phyloP scores from a whole-genome alignment of 2,329 filamentous ascomycete genomes.

The Aspergillus sp. region DNA sequence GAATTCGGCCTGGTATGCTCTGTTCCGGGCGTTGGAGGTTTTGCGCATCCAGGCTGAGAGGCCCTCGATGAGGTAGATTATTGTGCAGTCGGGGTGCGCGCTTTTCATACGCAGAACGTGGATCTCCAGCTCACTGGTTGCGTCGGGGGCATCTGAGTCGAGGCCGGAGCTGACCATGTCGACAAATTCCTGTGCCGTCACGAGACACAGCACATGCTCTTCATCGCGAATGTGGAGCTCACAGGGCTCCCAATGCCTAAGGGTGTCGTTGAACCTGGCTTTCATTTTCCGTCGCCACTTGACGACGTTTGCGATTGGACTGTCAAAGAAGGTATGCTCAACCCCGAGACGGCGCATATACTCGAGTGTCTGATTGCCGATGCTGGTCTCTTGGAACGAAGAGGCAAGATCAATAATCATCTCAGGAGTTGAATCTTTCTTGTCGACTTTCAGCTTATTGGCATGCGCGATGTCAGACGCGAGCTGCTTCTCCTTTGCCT shows the following conservation, averaged over 20 bases:
- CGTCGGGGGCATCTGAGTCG: constrained; percentile 28
- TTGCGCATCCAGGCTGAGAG: constrained; percentile 69
- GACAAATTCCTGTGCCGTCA: constrained; percentile 70
- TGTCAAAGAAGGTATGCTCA: constrained; percentile 45
- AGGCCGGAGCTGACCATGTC: constrained; percentile 55
- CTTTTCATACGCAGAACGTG: constrained; percentile 63
- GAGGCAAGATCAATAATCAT: constrained; percentile 76
- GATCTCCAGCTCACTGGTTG: constrained; percentile 56
- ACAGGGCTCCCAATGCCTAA: constrained; percentile 69
- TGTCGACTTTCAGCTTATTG: constrained; percentile 74
- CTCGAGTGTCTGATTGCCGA: constrained; percentile 50
- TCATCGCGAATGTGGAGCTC: constrained; percentile 56
- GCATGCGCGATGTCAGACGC: constrained; percentile 71
- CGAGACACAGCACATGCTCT: constrained; percentile 64
- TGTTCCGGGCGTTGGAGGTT: constrained; percentile 69
- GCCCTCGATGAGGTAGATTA: constrained; percentile 76
- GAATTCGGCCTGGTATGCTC: constrained; percentile 69
- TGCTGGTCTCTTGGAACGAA: constrained; percentile 54
- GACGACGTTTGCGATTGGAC: constrained; percentile 57
- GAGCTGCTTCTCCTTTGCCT: constrained; percentile 65
- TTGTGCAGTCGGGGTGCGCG: constrained; percentile 57
- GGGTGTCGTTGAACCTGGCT: constrained; percentile 64
- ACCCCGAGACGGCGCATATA: constrained; percentile 49
- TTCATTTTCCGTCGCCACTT: constrained; percentile 72
- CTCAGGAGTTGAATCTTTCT: constrained; percentile 72